Conservation (phyloP, 106 monocot species). For the Alisma plantagoaquatica region DNA sequence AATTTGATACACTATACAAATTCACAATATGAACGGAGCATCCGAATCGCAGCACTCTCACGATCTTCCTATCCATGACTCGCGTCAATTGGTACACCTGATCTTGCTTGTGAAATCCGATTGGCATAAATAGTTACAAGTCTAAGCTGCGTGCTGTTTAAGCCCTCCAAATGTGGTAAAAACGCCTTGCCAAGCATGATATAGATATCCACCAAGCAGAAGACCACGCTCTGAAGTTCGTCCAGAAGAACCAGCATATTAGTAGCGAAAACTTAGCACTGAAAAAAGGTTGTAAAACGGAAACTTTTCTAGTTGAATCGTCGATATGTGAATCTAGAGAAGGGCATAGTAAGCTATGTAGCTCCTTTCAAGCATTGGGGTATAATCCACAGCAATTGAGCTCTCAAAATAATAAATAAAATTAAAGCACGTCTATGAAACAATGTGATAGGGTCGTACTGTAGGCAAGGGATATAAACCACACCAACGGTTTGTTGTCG, state of each 20-base stretch:
- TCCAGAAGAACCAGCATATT: background rate
- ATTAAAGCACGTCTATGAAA: too few relatives aligned
- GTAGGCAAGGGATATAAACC: too few relatives aligned
- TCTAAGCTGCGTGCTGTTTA: conserved; percentile 90
- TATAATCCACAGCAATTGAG: too few relatives aligned
- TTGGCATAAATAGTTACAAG: conserved; percentile 91
- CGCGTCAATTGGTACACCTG: conserved; percentile 51
- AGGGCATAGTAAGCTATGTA: too few relatives aligned
- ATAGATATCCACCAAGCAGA: conserved; percentile 99
- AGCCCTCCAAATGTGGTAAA: conserved; percentile 82
- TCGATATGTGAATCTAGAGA: too few relatives aligned
- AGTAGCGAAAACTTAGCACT: background rate
- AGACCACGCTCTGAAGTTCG: conserved; percentile 65
- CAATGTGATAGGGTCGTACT: too few relatives aligned
- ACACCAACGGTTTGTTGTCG: too few relatives aligned
- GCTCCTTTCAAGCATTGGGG: too few relatives aligned
- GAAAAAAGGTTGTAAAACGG: background rate
- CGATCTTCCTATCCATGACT: conserved; percentile 25
- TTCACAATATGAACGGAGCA: conserved; percentile 18
- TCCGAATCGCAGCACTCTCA: background rate
- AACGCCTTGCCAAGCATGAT: conserved; percentile 92
- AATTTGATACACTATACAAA: conserved; percentile 29
- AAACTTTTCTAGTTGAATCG: too few relatives aligned
- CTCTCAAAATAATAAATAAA: too few relatives aligned
- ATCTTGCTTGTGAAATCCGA: conserved; percentile 85